Evolutionary conservation across 1,284 basidiomycete species (phyloP), one percentile per base, ranked within the genome.

Genomic region (Xanthoconium separans): DNA sequence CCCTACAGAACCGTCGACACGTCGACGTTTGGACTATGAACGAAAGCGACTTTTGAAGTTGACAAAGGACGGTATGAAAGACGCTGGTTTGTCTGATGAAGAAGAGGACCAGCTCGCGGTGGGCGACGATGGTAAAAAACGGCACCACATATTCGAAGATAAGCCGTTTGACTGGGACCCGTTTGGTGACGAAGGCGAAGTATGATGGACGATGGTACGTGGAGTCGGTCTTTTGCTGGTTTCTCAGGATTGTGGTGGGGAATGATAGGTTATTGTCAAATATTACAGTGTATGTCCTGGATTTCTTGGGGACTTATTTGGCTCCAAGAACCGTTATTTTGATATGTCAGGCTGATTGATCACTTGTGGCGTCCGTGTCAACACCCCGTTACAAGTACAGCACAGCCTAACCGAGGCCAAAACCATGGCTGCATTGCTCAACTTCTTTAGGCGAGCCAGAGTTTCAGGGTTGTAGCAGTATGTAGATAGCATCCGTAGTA

Each of bases 161-260:
- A 67, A 70, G 33, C 65, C 68, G 4, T 68, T 66, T 15, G 65
- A 67, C 46, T 67, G 65, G 65, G 66, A 67, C 24, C 65, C 68
- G 18, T 67, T 67, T 4, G 63, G 55, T 6, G 63, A 70, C 36
- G 65, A 70, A 34, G 48, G 5, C 8, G 66, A 69, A 12, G 6
- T 67, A 22, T 67, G 34, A 41, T 31, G n/a, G 18, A 22, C 70
- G 34, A 41, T 34, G n/a, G 18, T 7, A 11, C 24, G 6, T 24
- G 24, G 24, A 24, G n/a, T n/a, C 20, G 15, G 13, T 33, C 15
- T 33, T 33, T 34, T 12, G 22, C 3, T 24, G 6, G 24, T 24
- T 44, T 40, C 24, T 39, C 20, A 6, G 29, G 22, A 13, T 34
- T 34, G 30, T 11, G 16, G 39, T 3, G 13, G 31, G 31, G 27